Percentiles rank a stretch among this genome's conserved stretches.
These are phyloP conservation scores for Coleophoma eucalyptorum DNA, from an alignment of 2,329 filamentous ascomycete genomes.

Conservation along the genomic window DNA sequence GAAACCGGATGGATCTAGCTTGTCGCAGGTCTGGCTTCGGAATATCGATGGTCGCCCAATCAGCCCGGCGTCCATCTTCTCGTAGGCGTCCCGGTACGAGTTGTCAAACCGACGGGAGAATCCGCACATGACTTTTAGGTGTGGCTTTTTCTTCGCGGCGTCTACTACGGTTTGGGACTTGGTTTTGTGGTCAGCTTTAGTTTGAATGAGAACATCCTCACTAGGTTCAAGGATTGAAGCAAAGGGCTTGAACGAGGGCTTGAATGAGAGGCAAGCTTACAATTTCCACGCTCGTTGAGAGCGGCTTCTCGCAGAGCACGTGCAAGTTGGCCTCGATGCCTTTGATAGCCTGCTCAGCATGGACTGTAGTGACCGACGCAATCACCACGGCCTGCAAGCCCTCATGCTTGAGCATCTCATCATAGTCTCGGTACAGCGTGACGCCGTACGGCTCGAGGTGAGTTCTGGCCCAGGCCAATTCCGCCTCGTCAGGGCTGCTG, in stretches of 20 bases:
- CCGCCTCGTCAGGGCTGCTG: constrained; percentile 37
- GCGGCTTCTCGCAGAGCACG: constrained; percentile 55
- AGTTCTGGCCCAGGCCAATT: constrained; percentile 37
- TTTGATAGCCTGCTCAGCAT: constrained; percentile 51
- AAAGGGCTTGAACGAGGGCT: too few relatives aligned
- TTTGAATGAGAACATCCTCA: neutral
- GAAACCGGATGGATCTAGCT: constrained; percentile 29
- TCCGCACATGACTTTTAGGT: constrained; percentile 62
- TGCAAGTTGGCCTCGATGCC: constrained; percentile 51
- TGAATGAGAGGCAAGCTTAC: constrained; percentile 15
- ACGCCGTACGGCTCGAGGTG: constrained; percentile 38
- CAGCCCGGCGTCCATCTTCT: constrained; percentile 44
- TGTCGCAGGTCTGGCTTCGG: constrained; percentile 63
- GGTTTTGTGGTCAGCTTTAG: neutral
- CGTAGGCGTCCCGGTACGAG: constrained; percentile 56
- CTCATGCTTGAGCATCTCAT: constrained; percentile 36
- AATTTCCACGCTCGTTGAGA: constrained; percentile 53
- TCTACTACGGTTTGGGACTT: constrained; percentile 51
- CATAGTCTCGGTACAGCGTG: constrained; percentile 37
- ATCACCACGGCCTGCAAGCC: constrained; percentile 38
- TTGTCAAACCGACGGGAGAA: constrained; percentile 63
- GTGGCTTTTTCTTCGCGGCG: constrained; percentile 46
- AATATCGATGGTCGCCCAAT: constrained; percentile 58
- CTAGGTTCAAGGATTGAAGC: too few relatives aligned
- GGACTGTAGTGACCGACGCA: constrained; percentile 43